Percentiles rank a stretch among this genome's conserved stretches.
Evolutionary conservation across 768 basidiomycete species (phyloP).

Genomic region (Lactarius evosmus): DNA sequence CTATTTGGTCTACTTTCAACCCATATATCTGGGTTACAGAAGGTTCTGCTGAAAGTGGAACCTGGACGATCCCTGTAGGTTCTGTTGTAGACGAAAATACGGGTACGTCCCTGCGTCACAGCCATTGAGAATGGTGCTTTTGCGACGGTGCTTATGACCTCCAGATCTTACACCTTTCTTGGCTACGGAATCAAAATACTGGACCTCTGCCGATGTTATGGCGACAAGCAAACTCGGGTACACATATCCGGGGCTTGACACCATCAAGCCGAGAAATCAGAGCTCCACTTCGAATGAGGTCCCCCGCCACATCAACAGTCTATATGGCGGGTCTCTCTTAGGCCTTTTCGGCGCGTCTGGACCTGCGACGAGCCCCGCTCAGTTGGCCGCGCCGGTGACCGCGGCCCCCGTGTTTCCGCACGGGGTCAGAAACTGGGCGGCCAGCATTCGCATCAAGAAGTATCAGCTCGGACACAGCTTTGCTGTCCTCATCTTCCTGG

Average conservation of each 20-base stretch:
- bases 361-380: not conserved
- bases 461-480: slow-evolving; percentile 44
- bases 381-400: too few relatives aligned
- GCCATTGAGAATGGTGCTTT: too few relatives aligned
- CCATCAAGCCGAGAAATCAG: slow-evolving; percentile 35
- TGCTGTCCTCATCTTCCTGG: slow-evolving; percentile 46
- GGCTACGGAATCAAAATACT: slow-evolving; percentile 38
- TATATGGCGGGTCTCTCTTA: slow-evolving; percentile 33
- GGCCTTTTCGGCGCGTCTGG: not conserved
- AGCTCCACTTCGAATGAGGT: slow-evolving; percentile 35
- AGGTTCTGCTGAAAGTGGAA: slow-evolving; percentile 25
- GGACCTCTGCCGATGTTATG: slow-evolving; percentile 37
- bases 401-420: not conserved
- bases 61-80: slow-evolving; percentile 13
- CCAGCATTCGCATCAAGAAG: slow-evolving; percentile 42
- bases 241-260: slow-evolving; percentile 51
- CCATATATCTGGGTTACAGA: slow-evolving; percentile 39
- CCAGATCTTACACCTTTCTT: slow-evolving; percentile 49
- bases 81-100: not conserved
- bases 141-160: not conserved
- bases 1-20: slow-evolving; percentile 50
- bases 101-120: slow-evolving; percentile 7
- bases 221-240: slow-evolving; percentile 40
- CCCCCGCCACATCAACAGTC: slow-evolving; percentile 35
- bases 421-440: slow-evolving; percentile 39